Evolutionary conservation across 129 eudicot genomes (phyloP).

Genomic region (Calendula officinalis): DNA sequence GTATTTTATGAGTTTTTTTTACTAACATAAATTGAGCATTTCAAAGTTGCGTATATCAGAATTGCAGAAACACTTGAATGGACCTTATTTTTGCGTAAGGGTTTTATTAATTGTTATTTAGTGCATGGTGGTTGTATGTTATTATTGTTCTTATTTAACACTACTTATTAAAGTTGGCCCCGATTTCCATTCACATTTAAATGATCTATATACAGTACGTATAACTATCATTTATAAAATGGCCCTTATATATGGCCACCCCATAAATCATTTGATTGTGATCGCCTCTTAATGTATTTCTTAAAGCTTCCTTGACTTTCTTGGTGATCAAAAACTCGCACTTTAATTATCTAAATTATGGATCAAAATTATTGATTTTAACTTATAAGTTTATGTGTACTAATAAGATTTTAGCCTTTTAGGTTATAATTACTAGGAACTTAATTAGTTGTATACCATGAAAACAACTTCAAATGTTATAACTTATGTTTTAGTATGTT

Average conservation of each 20-base stretch:
- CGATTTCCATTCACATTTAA: conserved; percentile 18
- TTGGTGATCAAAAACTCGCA: background rate
- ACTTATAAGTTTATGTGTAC: background rate
- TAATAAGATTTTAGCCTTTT: background rate
- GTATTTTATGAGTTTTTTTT: no score
- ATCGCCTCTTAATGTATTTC: background rate
- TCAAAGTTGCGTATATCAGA: background rate
- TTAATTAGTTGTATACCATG: no score
- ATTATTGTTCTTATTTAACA: conserved; percentile 37
- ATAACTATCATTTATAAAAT: conserved; percentile 10
- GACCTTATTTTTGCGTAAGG: conserved; percentile 20
- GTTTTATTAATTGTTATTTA: conserved; percentile 28
- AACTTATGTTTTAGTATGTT: background rate
- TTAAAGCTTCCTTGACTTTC: conserved; percentile 3
- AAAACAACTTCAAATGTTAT: no score
- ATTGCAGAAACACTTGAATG: conserved; percentile 27
- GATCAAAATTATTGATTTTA: background rate
- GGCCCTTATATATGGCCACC: conserved; percentile 8
- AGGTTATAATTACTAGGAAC: background rate
- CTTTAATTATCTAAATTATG: background rate
- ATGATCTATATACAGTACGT: conserved; percentile 20
- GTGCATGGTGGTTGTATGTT: conserved; percentile 43
- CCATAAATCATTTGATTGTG: conserved; percentile 24
- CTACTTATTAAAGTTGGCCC: conserved; percentile 34
- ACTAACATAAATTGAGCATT: background rate